phyloP scores from a whole-genome alignment of 1,284 basidiomycete genomes.

The Rugiboletus extremiorientalis region DNA sequence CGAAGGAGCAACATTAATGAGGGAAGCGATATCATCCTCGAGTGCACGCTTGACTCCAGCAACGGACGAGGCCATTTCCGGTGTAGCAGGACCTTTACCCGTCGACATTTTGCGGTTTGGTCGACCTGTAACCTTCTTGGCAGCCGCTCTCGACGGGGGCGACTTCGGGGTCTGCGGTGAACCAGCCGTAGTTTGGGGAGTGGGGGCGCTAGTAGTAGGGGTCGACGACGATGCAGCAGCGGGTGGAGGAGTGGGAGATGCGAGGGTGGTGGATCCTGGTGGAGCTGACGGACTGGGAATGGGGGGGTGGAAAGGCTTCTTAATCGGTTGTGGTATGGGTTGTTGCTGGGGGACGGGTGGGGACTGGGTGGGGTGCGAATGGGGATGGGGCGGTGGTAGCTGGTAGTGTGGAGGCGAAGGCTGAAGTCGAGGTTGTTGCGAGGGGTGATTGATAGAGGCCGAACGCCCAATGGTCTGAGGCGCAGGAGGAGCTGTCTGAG shows the following conservation, averaged over 20 bases:
- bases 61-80: conserved; percentile 31
- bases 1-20: conserved; percentile 27
- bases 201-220: conserved; percentile 45
- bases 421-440: conserved; percentile 23
- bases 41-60: conserved; percentile 54
- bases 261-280: conserved; percentile 21
- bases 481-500: conserved; percentile 5
- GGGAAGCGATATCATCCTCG: conserved; percentile 50
- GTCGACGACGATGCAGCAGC: conserved; percentile 31
- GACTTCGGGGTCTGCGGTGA: conserved; percentile 55
- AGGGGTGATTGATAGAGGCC: conserved; percentile 15
- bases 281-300: conserved; percentile 24
- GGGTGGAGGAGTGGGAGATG: conserved; percentile 42
- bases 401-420: conserved; percentile 27
- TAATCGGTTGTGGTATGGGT: conserved; percentile 17
- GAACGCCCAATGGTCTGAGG: conserved; percentile 19
- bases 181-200: conserved; percentile 54
- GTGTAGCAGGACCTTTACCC: conserved; percentile 38
- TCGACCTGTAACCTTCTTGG: conserved; percentile 44
- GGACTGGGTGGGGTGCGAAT: conserved; percentile 13
- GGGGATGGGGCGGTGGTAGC: conserved; percentile 7
- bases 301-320: conserved; percentile 22
- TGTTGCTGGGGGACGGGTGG: conserved; percentile 12
- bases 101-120: conserved; percentile 48
- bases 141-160: conserved; percentile 50